Evolutionary conservation across 495 filamentous ascomycete species (phyloP).

Genomic region (Aspergillus egyptiacus): DNA sequence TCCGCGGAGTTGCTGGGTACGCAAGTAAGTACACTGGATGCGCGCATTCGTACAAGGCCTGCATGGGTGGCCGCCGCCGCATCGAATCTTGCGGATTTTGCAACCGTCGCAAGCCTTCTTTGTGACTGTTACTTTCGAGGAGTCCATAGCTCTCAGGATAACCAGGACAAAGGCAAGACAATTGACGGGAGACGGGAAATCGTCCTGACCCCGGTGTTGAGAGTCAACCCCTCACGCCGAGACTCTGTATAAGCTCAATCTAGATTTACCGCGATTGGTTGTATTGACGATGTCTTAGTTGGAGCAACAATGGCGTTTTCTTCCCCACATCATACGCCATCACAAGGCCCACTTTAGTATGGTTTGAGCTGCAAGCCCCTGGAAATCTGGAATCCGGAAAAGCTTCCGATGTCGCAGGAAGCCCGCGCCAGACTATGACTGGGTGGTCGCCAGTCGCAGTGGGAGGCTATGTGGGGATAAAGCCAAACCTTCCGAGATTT

Average conservation of each 20-base stretch:
- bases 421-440: background rate
- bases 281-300: background rate
- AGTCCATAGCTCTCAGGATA: constrained; percentile 3
- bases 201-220: background rate
- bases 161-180: background rate
- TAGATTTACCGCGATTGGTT: background rate
- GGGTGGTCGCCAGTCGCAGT: background rate
- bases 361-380: background rate
- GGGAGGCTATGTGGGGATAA: background rate
- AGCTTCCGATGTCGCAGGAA: too few relatives aligned
- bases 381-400: background rate
- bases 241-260: background rate
- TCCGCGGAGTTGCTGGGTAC: constrained; percentile 27
- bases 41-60: constrained; percentile 27
- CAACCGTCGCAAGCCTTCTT: constrained; percentile 32
- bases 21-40: constrained; percentile 37
- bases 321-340: constrained; percentile 15
- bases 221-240: background rate
- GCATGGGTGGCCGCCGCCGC: constrained; percentile 24
- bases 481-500: constrained; percentile 18
- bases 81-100: constrained; percentile 30
- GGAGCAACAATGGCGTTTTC: constrained; percentile 13
- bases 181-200: background rate
- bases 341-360: constrained; percentile 8
- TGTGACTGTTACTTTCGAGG: constrained; percentile 14